Base-by-base conservation (phyloP, 2,329 filamentous ascomycete genomes). In the Pochonia chlamydosporia region DNA sequence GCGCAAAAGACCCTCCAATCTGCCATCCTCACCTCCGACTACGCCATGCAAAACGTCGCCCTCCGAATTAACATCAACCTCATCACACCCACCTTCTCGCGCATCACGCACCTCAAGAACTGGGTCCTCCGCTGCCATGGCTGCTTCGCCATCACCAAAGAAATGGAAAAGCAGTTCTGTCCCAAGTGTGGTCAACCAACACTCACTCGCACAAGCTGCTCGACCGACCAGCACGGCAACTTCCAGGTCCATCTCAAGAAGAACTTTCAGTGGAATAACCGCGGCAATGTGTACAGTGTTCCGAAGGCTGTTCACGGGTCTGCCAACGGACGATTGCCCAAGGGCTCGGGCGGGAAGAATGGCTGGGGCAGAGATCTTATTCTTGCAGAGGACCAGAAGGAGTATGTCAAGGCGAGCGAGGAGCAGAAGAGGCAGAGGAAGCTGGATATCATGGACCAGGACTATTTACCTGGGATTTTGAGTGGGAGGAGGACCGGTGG, bases 41-140 rank as follows among this genome's bases (percentile, higher is more conserved):
- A 88, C 68, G 92, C 93, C 47, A 95, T 99, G 89, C 92, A 97
- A 71, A 97, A 97, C 64, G 90, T 97, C 7, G 80, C 93, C 2
- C 78, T 99, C 4, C 89, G 95, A 57, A 95, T 97, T 74, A 96
- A 96, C 70, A 80, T 99, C 45, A 89, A 93, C 63, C 81, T 96
- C 10, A 78, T 96, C 49, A 90, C 91, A 1, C 79, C 88, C 0
- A 78, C 81, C 14, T 74, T 97, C 51, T 79, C 87, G 52, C 83
- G 90, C 58, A 89, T 99, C 63, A 85, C 83, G 31, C 82, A 87
- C 50, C 78, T 97, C 54, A 92, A 90, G 65, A 92, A 87, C 11
- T 95, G 89, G 76, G 82, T 96, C 4, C 78, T 96, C 48, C 85
- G 93, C 37, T 99, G 93, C 74, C 92, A 99, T 70, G 90, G 85